phyloP scores from a whole-genome alignment of 805 yeast species.

The Candida xyloterini region DNA sequence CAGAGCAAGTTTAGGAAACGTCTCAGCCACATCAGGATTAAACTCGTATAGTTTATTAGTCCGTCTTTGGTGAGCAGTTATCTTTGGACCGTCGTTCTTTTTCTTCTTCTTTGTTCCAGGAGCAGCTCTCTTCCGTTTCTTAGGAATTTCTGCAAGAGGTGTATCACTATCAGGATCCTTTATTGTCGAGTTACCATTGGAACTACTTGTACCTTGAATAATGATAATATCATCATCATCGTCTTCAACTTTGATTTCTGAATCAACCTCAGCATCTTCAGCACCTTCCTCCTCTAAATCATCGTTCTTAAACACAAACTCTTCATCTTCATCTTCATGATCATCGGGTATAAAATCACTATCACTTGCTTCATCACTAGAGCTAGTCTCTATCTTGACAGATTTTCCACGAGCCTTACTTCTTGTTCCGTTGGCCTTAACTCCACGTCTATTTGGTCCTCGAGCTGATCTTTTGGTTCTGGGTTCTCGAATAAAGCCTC shows the following conservation, averaged over 20 bases:
- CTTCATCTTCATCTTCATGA: slow-evolving; percentile 24
- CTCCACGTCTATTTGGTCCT: slow-evolving; percentile 23
- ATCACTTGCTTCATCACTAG: slow-evolving; percentile 10
- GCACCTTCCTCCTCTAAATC: slow-evolving; percentile 5
- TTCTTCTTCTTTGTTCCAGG: slow-evolving; percentile 18
- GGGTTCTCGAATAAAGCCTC: slow-evolving; percentile 40
- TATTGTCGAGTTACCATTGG: slow-evolving; percentile 13
- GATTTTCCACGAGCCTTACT: slow-evolving; percentile 11
- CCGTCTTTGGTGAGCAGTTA: slow-evolving; percentile 66
- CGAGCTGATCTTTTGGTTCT: neutral
- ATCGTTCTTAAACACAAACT: slow-evolving; percentile 26
- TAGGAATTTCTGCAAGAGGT: slow-evolving; percentile 15
- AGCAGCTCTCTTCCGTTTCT: slow-evolving; percentile 22
- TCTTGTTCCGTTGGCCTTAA: slow-evolving; percentile 17
- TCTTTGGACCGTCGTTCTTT: slow-evolving; percentile 36
- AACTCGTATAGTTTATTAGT: slow-evolving; percentile 64
- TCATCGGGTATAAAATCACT: slow-evolving; percentile 17
- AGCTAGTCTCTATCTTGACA: slow-evolving; percentile 6
- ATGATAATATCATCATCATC: slow-evolving; percentile 25
- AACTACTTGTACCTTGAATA: slow-evolving; percentile 22
- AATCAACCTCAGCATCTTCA: slow-evolving; percentile 10
- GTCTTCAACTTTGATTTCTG: slow-evolving; percentile 16
- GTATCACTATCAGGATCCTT: slow-evolving; percentile 20
- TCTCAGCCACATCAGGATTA: slow-evolving; percentile 76
- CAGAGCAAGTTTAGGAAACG: slow-evolving; percentile 62